These are phyloP conservation scores for Capillidium rhysosporum DNA, from an alignment of 371 early-diverging fungal species.

Conservation along the genomic window DNA sequence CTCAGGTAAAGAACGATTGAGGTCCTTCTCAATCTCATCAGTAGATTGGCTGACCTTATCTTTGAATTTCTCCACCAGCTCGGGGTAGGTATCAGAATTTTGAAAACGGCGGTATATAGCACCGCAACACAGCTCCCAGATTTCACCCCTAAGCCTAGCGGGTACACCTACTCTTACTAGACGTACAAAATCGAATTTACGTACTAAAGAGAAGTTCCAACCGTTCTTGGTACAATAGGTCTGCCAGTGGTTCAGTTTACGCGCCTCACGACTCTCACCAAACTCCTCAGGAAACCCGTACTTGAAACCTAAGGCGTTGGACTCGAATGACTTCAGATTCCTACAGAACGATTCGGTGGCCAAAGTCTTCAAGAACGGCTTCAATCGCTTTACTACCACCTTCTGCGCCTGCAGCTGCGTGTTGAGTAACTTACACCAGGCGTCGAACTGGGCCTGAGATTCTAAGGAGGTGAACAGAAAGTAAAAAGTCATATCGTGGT, in stretches of 20 bases:
- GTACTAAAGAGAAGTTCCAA: slow-evolving; percentile 67
- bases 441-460: not conserved
- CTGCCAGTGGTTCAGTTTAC: slow-evolving; percentile 8
- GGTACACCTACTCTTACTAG: slow-evolving; percentile 85
- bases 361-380: not conserved
- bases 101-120: slow-evolving; percentile 71
- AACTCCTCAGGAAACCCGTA: slow-evolving; percentile 2
- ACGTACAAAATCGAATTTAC: slow-evolving; percentile 64
- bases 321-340: not conserved
- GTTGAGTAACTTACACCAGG: slow-evolving; percentile 9
- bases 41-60: slow-evolving; percentile 44
- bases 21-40: slow-evolving; percentile 95
- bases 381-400: not conserved
- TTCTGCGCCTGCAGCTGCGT: slow-evolving; percentile 22
- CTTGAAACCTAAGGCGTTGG: not conserved
- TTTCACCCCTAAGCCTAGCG: slow-evolving; percentile 76
- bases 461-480: not conserved
- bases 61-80: slow-evolving; percentile 41
- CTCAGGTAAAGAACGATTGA: slow-evolving; percentile 82
- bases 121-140: slow-evolving; percentile 90
- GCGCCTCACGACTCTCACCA: not conserved
- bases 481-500: slow-evolving; percentile 1
- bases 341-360: not conserved
- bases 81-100: slow-evolving; percentile 61
- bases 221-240: slow-evolving; percentile 45